Base-by-base conservation (phyloP, 1,139 yeast species). In the Protomyces inouyei region DNA sequence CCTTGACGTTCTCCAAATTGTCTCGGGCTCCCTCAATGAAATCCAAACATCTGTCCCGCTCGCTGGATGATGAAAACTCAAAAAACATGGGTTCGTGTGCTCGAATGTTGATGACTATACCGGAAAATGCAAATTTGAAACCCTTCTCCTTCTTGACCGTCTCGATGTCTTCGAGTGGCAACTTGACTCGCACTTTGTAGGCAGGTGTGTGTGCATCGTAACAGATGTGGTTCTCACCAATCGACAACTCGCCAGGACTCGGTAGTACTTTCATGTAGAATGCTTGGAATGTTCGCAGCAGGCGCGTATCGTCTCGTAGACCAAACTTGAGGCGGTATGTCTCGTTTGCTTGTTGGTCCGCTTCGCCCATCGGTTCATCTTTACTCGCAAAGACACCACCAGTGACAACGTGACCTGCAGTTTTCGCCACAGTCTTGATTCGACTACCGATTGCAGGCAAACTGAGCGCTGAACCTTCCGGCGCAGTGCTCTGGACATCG, bases 161-260 rank as follows among this genome's bases (percentile, higher is more conserved):
- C 71, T 87, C 95, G 38, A 92, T 78, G 70, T 88, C 95, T 18
- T 73, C 71, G 56, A 88, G 76, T 0, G 98, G 98, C 16, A 92
- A 74, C n/a, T 90, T 83, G 96, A 92, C 89, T 67, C 83, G 83
- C 1, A 95, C 87, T 51, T 83, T 81, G 0, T 87, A 82, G 0
- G 96, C 96, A 0, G 95, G 95, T 4, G 90, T 73, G 55, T 89
- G 77, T 61, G 96, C 86, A 67, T 95, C 79, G 74, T 88, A 92
- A 69, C 97, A 91, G 18, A 92, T 73, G 67, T 81, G 83, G 45
- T 79, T 79, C 32, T 80, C 78, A 0, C 96, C 88, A 21, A 92
- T 72, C 71, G 90, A 90, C 2, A 92, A 72, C 72, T 88, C 88
- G 2, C 98, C 98, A 75, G 88, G 88, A 3, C 86, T 78, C 0